Evolutionary conservation across 495 filamentous ascomycete genomes (phyloP), one percentile per base, ranked within the genome.

Genomic region (Penicillium paxilli): DNA sequence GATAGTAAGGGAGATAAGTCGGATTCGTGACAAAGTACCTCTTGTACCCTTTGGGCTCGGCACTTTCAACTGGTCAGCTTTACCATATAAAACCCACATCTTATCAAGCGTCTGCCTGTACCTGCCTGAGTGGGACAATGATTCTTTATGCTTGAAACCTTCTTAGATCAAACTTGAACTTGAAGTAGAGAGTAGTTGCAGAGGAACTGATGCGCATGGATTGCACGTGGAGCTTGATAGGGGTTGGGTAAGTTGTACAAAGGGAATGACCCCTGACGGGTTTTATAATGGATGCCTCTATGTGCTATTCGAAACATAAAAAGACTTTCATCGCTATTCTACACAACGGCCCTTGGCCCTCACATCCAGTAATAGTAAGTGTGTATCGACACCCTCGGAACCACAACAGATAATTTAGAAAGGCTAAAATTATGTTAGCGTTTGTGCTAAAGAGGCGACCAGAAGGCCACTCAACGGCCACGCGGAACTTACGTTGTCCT

Each of bases 401-500:
- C 22, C 45, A 49, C 40, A 24, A 42, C 47, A 58, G 55, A 59
- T 49, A 38, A 58, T 72, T 74, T 75, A 77, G 66, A 74, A 77
- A 53, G 74, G 72, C 74, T 77, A 52, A 19, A 48, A 19, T 8
- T 26, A 32, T 20, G 54, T 76, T 50, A 74, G 68, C 51, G 52
- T 35, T n/a, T 6, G 16, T 30, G 22, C 26, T 17, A 41, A 49
- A 40, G 12, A 11, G n/a, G n/a, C n/a, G n/a, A n/a, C n/a, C n/a
- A n/a, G n/a, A n/a, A n/a, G n/a, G n/a, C n/a, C 25, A 44, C 32
- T 9, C 32, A 21, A 6, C 32, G 38, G 42, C 14, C 14, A 9
- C 14, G 26, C 12, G 20, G 2, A n/a, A 68, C 75, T 66, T 67
- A 78, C 75, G 67, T 87, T 87, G 73, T 88, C 85, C 73, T 85